These are phyloP conservation scores for Rutstroemia sp. DNA, from an alignment of 2,329 filamentous ascomycete genomes.

Conservation along the genomic window DNA sequence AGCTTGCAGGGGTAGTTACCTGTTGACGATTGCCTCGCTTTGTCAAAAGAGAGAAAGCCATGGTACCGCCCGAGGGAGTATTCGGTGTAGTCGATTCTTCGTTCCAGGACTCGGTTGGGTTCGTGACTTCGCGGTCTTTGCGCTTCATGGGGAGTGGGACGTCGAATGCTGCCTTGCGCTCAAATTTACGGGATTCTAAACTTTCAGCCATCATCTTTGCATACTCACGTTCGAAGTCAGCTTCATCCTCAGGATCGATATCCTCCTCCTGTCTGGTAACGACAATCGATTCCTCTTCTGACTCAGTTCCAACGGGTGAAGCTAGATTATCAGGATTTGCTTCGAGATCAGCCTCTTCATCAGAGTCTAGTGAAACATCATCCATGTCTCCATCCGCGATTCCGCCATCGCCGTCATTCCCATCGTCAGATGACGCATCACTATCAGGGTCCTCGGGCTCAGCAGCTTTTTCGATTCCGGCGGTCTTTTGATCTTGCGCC, in stretches of 20 bases:
- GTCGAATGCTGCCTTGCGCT: conserved; percentile 90
- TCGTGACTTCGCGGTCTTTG: conserved; percentile 53
- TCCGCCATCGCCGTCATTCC: conserved; percentile 54
- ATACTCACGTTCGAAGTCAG: conserved; percentile 95
- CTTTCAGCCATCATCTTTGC: conserved; percentile 98
- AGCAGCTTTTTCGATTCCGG: conserved; percentile 58
- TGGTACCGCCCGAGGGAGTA: conserved; percentile 48
- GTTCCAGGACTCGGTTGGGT: conserved; percentile 30
- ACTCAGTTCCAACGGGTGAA: conserved; percentile 52
- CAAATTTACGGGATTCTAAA: conserved; percentile 89
- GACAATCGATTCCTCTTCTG: conserved; percentile 78
- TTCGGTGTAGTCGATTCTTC: conserved; percentile 34
- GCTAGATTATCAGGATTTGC: conserved; percentile 44
- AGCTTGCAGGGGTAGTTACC: conserved; percentile 39
- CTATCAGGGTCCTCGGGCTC: conserved; percentile 70
- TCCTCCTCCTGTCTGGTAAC: conserved; percentile 88
- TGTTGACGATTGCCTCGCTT: conserved; percentile 95
- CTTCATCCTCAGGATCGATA: conserved; percentile 86
- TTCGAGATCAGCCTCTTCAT: conserved; percentile 46
- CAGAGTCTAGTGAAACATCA: conserved; percentile 37
- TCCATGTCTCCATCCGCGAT: conserved; percentile 42
- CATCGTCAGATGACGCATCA: conserved; percentile 69
- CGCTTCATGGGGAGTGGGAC: conserved; percentile 89
- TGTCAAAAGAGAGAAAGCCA: conserved; percentile 94
- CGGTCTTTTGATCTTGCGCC: conserved; percentile 77